A percentile compares a stretch with the other conserved stretches of the same genome.
Conservation (phyloP, 495 filamentous ascomycete species). For the Cladorrhinum samala region DNA sequence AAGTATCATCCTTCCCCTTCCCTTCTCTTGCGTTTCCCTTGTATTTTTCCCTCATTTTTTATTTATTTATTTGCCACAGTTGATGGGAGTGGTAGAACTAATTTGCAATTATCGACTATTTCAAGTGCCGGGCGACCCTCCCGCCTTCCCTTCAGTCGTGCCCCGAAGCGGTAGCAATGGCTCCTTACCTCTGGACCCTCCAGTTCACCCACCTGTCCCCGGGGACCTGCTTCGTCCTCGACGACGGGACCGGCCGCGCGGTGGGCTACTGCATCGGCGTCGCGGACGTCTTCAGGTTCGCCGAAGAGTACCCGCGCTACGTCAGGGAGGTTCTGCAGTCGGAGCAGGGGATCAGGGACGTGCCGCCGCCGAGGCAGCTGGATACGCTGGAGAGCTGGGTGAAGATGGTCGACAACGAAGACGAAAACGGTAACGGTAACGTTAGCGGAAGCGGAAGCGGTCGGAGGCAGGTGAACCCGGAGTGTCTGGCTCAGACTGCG, state of each 20-base stretch:
- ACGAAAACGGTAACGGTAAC: too few relatives aligned
- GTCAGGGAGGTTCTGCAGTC: constrained; percentile 21
- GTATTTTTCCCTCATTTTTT: neutral
- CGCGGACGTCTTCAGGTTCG: constrained; percentile 30
- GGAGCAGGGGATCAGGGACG: constrained; percentile 13
- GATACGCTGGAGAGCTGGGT: constrained; percentile 11
- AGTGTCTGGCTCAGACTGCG: constrained; percentile 27
- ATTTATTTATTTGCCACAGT: neutral
- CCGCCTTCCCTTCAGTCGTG: constrained; percentile 28
- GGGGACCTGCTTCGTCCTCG: constrained; percentile 31
- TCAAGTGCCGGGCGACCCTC: constrained; percentile 37
- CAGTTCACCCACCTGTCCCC: constrained; percentile 37
- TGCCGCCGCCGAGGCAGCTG: constrained; percentile 19
- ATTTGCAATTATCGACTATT: neutral
- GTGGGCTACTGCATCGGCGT: constrained; percentile 39
- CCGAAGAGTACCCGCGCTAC: constrained; percentile 25
- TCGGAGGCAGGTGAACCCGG: constrained; percentile 18
- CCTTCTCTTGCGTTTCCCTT: neutral
- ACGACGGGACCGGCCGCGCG: constrained; percentile 31
- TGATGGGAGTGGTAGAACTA: too few relatives aligned
- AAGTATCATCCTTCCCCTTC: constrained; percentile 2
- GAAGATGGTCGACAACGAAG: too few relatives aligned
- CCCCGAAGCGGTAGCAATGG: constrained; percentile 17
- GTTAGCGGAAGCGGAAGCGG: neutral
- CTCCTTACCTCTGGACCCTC: constrained; percentile 42